phyloP scores from a whole-genome alignment of 805 yeast species.

The Saccharomyces eubayanus region DNA sequence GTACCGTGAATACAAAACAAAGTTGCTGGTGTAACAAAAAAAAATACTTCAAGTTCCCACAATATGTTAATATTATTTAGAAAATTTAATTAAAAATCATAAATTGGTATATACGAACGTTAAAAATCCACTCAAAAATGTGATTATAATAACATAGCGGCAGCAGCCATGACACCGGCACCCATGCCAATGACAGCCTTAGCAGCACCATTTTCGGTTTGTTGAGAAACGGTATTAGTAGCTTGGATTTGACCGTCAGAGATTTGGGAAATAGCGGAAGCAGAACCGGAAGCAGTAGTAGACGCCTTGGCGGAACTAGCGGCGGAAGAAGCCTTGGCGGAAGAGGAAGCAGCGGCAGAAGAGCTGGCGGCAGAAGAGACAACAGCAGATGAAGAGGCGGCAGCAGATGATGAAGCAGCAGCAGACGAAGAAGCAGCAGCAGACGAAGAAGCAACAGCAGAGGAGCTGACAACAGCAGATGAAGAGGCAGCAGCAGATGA shows the following conservation, averaged over 20 bases:
- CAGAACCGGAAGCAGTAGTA: conserved; percentile 13
- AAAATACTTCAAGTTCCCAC: not conserved
- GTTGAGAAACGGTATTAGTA: conserved; percentile 1
- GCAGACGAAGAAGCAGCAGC: conserved; percentile 1
- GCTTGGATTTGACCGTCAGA: conserved; percentile 35
- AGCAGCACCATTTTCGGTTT: conserved; percentile 19
- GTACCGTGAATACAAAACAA: not conserved
- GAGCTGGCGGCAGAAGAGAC: conserved; percentile 9
- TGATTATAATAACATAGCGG: conserved; percentile 14
- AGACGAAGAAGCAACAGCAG: not conserved
- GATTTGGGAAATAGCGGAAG: not conserved
- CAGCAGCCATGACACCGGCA: conserved; percentile 18
- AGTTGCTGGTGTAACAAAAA: not conserved
- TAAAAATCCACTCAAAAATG: not conserved
- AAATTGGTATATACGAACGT: not conserved
- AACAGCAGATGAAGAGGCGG: conserved; percentile 2
- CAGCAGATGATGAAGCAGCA: not conserved
- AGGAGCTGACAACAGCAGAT: conserved; percentile 2
- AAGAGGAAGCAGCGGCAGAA: conserved; percentile 6
- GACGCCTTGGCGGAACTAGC: conserved; percentile 1
- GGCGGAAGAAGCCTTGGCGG: not conserved
- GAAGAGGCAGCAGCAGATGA: conserved; percentile 3
- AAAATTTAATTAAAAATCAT: not conserved
- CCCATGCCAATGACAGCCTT: conserved; percentile 16
- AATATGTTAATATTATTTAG: not conserved